phyloP scores from a whole-genome alignment of 179 eudicot genomes.

The Patellifolia procumbens region DNA sequence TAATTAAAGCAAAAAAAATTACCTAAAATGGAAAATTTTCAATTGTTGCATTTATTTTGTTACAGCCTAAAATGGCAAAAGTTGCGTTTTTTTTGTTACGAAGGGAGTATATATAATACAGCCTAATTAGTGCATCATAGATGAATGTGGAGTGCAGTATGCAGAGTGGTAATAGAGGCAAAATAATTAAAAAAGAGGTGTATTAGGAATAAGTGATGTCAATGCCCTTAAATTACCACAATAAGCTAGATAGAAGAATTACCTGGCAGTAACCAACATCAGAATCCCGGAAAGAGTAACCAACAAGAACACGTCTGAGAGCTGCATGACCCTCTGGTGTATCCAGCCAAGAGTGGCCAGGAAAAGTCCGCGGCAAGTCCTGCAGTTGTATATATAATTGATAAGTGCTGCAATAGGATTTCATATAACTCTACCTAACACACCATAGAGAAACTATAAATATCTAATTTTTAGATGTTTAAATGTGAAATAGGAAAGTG shows the following conservation, averaged over 20 bases:
- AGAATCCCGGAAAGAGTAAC: constrained; percentile 93
- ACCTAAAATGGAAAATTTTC: no score
- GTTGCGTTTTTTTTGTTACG: no score
- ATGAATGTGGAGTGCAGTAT: background rate
- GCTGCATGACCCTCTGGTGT: constrained; percentile 89
- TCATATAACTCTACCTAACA: background rate
- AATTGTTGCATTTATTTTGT: no score
- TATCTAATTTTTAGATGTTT: no score
- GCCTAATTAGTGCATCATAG: background rate
- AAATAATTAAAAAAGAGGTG: background rate
- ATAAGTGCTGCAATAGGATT: constrained; percentile 8
- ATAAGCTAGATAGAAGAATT: constrained; percentile 4
- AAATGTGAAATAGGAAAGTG: no score
- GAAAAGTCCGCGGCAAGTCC: constrained; percentile 97
- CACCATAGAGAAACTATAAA: background rate
- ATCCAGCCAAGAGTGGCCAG: constrained; percentile 98
- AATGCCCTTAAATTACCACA: background rate
- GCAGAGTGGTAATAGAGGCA: background rate
- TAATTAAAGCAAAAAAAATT: no score
- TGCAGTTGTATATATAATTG: constrained; percentile 31
- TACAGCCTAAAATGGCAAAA: no score
- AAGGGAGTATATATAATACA: background rate
- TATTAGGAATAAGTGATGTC: background rate
- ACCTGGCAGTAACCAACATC: constrained; percentile 99
- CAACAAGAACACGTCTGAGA: constrained; percentile 93